Percentiles rank a stretch among this genome's conserved stretches.
phyloP scores from a whole-genome alignment of 257 asterid genomes.

The Forsythia viridissima region DNA sequence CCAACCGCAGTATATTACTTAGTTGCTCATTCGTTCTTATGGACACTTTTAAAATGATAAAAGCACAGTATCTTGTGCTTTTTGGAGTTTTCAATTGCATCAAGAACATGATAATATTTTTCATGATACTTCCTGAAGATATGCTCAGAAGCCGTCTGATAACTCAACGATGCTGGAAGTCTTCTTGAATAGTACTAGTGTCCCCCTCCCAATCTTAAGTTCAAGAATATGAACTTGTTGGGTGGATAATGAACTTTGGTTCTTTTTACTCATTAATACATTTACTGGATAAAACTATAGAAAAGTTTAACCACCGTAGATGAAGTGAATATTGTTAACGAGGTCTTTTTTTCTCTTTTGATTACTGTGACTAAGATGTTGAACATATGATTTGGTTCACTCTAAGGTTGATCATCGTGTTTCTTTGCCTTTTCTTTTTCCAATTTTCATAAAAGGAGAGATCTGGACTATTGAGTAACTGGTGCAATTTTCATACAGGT shows the following conservation, averaged over 20 bases:
- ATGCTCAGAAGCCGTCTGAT: neutral
- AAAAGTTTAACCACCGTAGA: neutral
- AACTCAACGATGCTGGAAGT: constrained; percentile 2
- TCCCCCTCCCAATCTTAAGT: constrained; percentile 8
- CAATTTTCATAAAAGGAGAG: neutral
- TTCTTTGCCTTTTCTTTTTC: neutral
- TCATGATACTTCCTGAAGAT: constrained; percentile 10
- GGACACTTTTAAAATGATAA: neutral
- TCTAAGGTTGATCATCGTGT: neutral
- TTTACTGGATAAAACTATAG: constrained; percentile 8
- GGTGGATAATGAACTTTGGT: constrained; percentile 10
- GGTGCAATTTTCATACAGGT: constrained; percentile 50
- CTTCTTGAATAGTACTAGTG: constrained; percentile 17
- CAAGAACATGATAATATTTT: constrained; percentile 1
- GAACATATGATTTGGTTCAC: neutral
- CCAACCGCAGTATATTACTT: neutral
- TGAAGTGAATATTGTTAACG: constrained; percentile 9
- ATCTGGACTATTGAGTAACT: constrained; percentile 1
- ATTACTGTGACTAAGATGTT: constrained; percentile 8
- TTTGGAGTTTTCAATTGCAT: constrained; percentile 1
- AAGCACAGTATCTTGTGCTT: neutral
- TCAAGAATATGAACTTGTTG: constrained; percentile 10
- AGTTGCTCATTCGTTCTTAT: neutral
- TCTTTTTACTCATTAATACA: neutral
- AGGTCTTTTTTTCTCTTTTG: neutral